These are phyloP conservation scores for Venustampulla echinocandica DNA, from an alignment of 495 filamentous ascomycete species.

Conservation along the genomic window DNA sequence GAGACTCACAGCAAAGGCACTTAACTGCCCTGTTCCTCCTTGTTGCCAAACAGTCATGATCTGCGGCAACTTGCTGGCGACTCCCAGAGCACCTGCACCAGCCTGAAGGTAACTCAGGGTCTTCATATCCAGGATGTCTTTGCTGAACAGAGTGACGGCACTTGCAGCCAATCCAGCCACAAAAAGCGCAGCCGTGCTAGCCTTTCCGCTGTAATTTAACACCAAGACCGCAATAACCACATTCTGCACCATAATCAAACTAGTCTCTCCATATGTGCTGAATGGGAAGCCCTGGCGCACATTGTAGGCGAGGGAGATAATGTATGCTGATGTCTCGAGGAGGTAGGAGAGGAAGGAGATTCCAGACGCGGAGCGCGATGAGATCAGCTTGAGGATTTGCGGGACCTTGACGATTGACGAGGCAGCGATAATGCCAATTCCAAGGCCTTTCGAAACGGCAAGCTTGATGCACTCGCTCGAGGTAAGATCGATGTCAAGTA, in stretches of 20 bases:
- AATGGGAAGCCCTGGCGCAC: slow-evolving; percentile 84
- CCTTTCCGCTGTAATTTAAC: slow-evolving; percentile 63
- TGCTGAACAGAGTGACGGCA: slow-evolving; percentile 56
- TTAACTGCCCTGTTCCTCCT: slow-evolving; percentile 88
- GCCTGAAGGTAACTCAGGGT: slow-evolving; percentile 72
- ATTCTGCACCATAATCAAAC: slow-evolving; percentile 85
- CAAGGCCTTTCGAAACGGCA: slow-evolving; percentile 82
- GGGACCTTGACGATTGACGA: slow-evolving; percentile 90
- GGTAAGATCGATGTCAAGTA: slow-evolving; percentile 70
- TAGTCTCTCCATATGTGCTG: slow-evolving; percentile 91
- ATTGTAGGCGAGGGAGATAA: slow-evolving; percentile 86
- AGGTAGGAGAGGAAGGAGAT: slow-evolving; percentile 84
- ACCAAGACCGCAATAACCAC: slow-evolving; percentile 78
- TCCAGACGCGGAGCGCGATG: slow-evolving; percentile 68
- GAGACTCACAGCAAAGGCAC: slow-evolving; percentile 80
- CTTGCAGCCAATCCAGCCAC: slow-evolving; percentile 62
- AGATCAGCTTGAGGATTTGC: slow-evolving; percentile 83
- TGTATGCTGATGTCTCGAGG: slow-evolving; percentile 76
- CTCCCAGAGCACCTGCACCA: slow-evolving; percentile 69
- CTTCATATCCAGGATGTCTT: slow-evolving; percentile 45
- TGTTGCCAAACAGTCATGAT: slow-evolving; percentile 74
- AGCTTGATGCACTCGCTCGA: slow-evolving; percentile 72
- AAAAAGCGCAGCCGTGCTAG: slow-evolving; percentile 55
- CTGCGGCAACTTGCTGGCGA: slow-evolving; percentile 88
- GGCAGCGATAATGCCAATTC: slow-evolving; percentile 82